These are phyloP conservation scores for Yarrowia sp. DNA, from an alignment of 805 yeast species.

Conservation along the genomic window DNA sequence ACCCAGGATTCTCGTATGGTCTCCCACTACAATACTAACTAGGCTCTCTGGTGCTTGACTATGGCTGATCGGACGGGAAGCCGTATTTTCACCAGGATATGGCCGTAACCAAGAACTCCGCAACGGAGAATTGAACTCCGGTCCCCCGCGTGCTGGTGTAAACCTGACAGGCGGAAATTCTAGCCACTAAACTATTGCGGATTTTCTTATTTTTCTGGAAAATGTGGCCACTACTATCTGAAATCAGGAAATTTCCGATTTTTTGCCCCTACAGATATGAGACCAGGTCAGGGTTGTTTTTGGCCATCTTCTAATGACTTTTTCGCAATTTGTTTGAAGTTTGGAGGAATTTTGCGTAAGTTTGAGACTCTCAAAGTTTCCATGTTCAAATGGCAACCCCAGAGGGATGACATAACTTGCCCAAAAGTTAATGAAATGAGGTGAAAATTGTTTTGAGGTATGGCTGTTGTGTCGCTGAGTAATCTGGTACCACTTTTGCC, in stretches of 20 bases:
- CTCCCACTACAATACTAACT: constrained; percentile 31
- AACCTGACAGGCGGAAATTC: constrained; percentile 52
- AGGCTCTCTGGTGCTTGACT: constrained; percentile 32
- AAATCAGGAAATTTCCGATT: background rate
- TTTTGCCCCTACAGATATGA: background rate
- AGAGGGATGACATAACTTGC: no score
- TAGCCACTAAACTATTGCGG: constrained; percentile 52
- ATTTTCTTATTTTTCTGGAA: background rate
- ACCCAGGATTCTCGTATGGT: constrained; percentile 31
- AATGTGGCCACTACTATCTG: background rate
- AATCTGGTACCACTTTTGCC: no score
- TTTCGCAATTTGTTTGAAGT: no score
- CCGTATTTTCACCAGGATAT: constrained; percentile 28
- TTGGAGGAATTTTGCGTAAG: no score
- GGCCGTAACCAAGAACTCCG: constrained; percentile 22
- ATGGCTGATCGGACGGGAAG: constrained; percentile 32
- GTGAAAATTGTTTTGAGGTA: no score
- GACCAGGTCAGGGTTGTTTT: no score
- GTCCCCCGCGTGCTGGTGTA: constrained; percentile 28
- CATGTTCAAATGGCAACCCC: no score
- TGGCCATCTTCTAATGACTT: no score
- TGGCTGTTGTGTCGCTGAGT: no score
- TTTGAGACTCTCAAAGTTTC: no score
- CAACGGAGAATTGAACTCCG: constrained; percentile 31
- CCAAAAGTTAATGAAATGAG: no score